phyloP scores from a whole-genome alignment of 192 early-diverging fungal genomes.

The Mortierella alpina region DNA sequence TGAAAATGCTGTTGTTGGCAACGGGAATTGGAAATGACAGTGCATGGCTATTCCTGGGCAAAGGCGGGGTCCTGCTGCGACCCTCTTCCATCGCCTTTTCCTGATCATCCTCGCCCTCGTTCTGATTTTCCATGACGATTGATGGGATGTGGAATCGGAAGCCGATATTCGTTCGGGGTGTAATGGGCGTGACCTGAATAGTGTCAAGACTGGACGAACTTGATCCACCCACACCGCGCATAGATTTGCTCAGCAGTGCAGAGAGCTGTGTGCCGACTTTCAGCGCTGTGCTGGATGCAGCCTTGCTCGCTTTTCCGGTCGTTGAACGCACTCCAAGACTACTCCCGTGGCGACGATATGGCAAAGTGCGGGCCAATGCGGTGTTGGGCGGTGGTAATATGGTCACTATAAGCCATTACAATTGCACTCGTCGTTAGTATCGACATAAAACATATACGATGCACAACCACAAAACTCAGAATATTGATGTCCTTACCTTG shows the following conservation, averaged over 20 bases:
- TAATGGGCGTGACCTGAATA: conserved; percentile 22
- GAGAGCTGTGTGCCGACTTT: conserved; percentile 23
- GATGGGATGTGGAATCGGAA: conserved; percentile 23
- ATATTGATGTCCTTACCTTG: conserved; percentile 15
- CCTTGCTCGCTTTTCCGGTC: conserved; percentile 8
- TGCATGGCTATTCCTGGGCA: no score
- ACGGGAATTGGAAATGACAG: background rate
- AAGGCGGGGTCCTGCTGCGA: no score
- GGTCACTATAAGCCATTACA: conserved; percentile 10
- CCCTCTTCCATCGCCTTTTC: background rate
- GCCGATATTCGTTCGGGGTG: background rate
- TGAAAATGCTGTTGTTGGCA: background rate
- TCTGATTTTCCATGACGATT: conserved; percentile 15
- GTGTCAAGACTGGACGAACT: conserved; percentile 22
- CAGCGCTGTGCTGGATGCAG: conserved; percentile 12
- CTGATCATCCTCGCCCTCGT: background rate
- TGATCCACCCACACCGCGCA: conserved; percentile 7
- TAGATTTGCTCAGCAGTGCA: conserved; percentile 4
- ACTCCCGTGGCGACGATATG: conserved; percentile 15
- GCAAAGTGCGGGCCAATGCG: conserved; percentile 10
- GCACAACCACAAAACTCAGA: background rate
- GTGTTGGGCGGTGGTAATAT: conserved; percentile 20
- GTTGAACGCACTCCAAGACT: conserved; percentile 7
- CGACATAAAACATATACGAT: conserved; percentile 3
- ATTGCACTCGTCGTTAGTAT: background rate